These are phyloP conservation scores for Biscutella laevigata DNA, from an alignment of 441 rosid species.

Conservation along the genomic window DNA sequence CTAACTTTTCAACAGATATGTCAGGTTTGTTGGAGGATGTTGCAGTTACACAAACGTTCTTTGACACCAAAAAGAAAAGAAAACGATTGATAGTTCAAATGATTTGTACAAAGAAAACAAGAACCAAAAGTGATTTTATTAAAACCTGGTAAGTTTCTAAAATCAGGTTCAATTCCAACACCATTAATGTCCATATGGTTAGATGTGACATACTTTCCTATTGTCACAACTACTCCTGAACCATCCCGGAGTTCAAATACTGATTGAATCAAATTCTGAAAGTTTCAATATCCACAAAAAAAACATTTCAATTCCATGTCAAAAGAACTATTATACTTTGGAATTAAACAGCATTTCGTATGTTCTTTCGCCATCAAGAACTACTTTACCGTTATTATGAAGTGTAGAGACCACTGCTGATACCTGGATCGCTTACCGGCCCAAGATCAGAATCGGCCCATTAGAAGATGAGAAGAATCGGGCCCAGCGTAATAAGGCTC, in stretches of 20 bases:
- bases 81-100: no score
- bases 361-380: conserved; percentile 84
- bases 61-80: no score
- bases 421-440: no score
- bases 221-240: conserved; percentile 79
- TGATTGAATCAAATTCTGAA: conserved; percentile 81
- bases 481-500: no score
- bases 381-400: conserved; percentile 86
- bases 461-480: no score
- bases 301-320: not conserved
- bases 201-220: conserved; percentile 88
- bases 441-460: no score
- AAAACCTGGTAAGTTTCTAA: conserved; percentile 57
- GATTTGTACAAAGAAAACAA: not conserved
- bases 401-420: conserved; percentile 98
- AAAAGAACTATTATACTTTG: not conserved
- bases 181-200: conserved; percentile 87
- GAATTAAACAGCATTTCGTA: conserved; percentile 57
- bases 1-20: not conserved
- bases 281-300: not conserved
- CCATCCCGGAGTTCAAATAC: conserved; percentile 88
- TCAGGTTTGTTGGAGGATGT: conserved; percentile 40
- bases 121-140: not conserved
- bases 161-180: conserved; percentile 82
- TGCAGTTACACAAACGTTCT: conserved; percentile 51